Percentiles rank a stretch among this genome's conserved stretches.
These are phyloP conservation scores for Ambispora gerdemannii DNA, from an alignment of 192 early-diverging fungal genomes.

Conservation along the genomic window DNA sequence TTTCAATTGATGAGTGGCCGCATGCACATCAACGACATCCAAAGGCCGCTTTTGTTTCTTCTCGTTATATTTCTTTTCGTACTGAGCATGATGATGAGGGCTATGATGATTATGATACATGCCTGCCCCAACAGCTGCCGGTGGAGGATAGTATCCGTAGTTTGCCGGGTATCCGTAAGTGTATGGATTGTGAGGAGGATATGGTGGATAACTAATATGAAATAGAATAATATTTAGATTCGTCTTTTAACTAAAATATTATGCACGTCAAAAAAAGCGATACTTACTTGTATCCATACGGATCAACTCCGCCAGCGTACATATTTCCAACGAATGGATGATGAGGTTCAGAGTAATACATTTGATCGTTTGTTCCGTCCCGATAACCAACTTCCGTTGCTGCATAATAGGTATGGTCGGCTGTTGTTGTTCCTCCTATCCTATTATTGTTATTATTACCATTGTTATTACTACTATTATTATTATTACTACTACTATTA, in stretches of 20 bases:
- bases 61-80: not conserved
- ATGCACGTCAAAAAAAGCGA: too few species aligned
- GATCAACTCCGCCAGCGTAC: too few species aligned
- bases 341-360: too few species aligned
- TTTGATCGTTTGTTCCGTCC: too few species aligned
- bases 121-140: not conserved
- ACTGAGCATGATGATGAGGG: not conserved
- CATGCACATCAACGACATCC: not conserved
- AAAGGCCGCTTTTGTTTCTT: not conserved
- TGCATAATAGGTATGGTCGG: not conserved
- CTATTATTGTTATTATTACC: not conserved
- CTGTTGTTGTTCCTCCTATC: not conserved
- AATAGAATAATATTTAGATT: too few species aligned
- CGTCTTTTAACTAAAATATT: too few species aligned
- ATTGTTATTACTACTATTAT: not conserved
- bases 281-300: too few species aligned
- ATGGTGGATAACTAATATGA: too few species aligned
- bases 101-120: not conserved
- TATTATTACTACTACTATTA: not conserved
- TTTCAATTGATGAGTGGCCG: constrained; percentile 2
- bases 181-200: too few species aligned
- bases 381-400: not conserved
- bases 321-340: too few species aligned
- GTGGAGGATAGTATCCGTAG: not conserved
- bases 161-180: too few species aligned